These are phyloP conservation scores for Vitis vinifera DNA, from an alignment of 164 flowering plant species.

Conservation along the genomic window ASM3070453v1 NC_081810.1:23062001-23062500, in stretches of 20 bases:
- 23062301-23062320: slow-evolving; percentile 21
- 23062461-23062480: slow-evolving; percentile 40
- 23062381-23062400: slow-evolving; percentile 60
- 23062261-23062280: slow-evolving; percentile 53
- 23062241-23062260: slow-evolving; percentile 34
- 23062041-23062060: slow-evolving; percentile 38
- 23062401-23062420: slow-evolving; percentile 50
- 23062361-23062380: slow-evolving; percentile 64
- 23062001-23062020: slow-evolving; percentile 58
- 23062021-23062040: slow-evolving; percentile 50
- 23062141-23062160: slow-evolving; percentile 39
- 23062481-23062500: slow-evolving; percentile 28
- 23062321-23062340: slow-evolving; percentile 38
- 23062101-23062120: slow-evolving; percentile 9
- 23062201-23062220: slow-evolving; percentile 52
- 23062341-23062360: slow-evolving; percentile 46
- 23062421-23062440: slow-evolving; percentile 60
- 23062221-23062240: slow-evolving; percentile 60
- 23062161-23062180: slow-evolving; percentile 66
- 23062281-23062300: slow-evolving; percentile 26
- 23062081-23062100: slow-evolving; percentile 24
- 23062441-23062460: slow-evolving; percentile 46
- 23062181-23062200: slow-evolving; percentile 54
- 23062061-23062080: slow-evolving; percentile 36
- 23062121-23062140: background rate